phyloP scores from a whole-genome alignment of 2,329 filamentous ascomycete genomes.

The Knufia petricola region DNA sequence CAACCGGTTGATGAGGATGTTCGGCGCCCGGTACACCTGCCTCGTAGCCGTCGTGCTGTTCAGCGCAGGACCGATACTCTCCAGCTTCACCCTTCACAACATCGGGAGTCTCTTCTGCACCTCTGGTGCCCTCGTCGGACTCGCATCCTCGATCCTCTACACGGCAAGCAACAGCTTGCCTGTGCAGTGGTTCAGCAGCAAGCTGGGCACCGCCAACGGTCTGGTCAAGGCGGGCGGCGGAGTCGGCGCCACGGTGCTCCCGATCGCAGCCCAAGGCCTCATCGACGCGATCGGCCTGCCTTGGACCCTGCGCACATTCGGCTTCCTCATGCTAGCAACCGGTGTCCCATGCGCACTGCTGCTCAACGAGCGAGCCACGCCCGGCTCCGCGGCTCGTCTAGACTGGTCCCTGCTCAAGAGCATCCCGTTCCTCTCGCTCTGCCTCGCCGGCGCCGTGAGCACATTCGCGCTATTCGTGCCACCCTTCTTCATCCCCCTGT shows the following conservation, averaged over 20 bases:
- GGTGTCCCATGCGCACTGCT: conserved; percentile 48
- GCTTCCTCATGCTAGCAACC: conserved; percentile 43
- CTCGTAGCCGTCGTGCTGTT: conserved; percentile 44
- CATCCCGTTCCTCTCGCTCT: conserved; percentile 43
- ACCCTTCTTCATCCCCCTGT: conserved; percentile 52
- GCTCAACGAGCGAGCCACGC: conserved; percentile 40
- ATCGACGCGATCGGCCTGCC: conserved; percentile 38
- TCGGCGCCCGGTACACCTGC: conserved; percentile 41
- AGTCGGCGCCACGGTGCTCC: conserved; percentile 46
- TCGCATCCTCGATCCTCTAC: conserved; percentile 36
- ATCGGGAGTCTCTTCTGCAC: conserved; percentile 42
- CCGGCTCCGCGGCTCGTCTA: conserved; percentile 34
- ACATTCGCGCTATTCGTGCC: conserved; percentile 54
- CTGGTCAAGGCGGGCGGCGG: conserved; percentile 47
- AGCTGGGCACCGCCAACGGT: conserved; percentile 48
- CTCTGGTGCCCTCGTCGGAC: conserved; percentile 38
- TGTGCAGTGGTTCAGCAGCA: conserved; percentile 47
- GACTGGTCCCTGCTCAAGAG: conserved; percentile 48
- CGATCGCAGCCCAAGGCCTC: conserved; percentile 41
- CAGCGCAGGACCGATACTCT: conserved; percentile 38
- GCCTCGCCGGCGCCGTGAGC: conserved; percentile 45
- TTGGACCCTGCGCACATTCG: conserved; percentile 47
- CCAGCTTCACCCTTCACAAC: conserved; percentile 38
- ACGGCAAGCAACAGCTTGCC: conserved; percentile 42
- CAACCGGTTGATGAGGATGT: conserved; percentile 39